Conservation (phyloP, 2,329 filamentous ascomycete species). For the Ascochyta clinopodiicola region DNA sequence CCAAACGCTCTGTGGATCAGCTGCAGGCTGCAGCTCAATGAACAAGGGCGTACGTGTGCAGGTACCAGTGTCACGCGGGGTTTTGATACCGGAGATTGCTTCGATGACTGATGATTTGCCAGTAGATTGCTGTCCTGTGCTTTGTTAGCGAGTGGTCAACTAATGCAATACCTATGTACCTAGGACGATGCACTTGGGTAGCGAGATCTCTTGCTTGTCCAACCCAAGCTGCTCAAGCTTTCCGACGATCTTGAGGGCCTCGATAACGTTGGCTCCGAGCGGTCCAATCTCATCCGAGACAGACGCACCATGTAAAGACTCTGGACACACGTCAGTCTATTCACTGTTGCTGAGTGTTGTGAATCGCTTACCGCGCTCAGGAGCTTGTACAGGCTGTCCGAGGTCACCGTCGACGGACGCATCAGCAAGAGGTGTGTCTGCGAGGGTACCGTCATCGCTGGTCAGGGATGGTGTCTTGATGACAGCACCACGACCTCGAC, state of each 20-base stretch:
- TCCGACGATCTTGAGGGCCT: constrained; percentile 69
- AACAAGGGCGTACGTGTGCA: constrained; percentile 85
- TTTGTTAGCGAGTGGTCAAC: not conserved
- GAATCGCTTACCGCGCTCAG: not conserved
- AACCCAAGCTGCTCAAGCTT: constrained; percentile 73
- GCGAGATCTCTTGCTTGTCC: constrained; percentile 67
- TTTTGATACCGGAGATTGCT: constrained; percentile 66
- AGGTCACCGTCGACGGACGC: not conserved
- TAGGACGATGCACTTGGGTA: constrained; percentile 82
- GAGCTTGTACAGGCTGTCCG: not conserved
- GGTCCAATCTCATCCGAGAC: constrained; percentile 16
- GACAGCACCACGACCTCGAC: not conserved
- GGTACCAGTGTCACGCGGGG: constrained; percentile 73
- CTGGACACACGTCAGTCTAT: not conserved
- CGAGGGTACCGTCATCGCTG: constrained; percentile 2
- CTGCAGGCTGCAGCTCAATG: constrained; percentile 70
- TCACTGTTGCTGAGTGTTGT: not conserved
- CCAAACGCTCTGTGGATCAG: constrained; percentile 59
- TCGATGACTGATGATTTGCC: constrained; percentile 74
- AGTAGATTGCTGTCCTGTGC: constrained; percentile 72
- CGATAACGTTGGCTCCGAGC: constrained; percentile 69
- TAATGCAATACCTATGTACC: constrained; percentile 52
- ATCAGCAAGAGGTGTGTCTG: not conserved
- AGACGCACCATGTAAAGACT: not conserved
- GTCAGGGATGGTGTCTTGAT: not conserved